phyloP scores from a whole-genome alignment of 2,329 filamentous ascomycete genomes.

The Pyricularia sp. region DNA sequence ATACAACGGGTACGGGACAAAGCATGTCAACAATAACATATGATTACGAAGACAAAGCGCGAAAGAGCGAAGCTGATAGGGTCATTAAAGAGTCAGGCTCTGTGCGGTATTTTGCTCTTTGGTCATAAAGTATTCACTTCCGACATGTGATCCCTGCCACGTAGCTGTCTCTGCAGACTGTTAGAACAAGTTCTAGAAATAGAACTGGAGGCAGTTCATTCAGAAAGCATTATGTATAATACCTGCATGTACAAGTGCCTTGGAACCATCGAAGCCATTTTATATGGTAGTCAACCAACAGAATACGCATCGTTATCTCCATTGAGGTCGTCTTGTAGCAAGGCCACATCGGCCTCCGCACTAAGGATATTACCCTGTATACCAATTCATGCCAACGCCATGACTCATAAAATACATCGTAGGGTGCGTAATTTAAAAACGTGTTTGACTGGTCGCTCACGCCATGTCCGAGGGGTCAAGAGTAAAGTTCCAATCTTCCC shows the following conservation, averaged over 20 bases:
- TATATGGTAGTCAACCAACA: neutral
- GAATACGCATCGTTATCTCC: neutral
- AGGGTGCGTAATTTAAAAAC: neutral
- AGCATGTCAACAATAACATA: neutral
- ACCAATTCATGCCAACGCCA: slow-evolving; percentile 1
- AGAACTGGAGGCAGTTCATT: neutral
- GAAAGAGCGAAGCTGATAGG: too few species aligned
- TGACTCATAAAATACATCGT: slow-evolving; percentile 2
- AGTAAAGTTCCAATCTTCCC: neutral
- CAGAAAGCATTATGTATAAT: neutral
- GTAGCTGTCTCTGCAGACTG: neutral
- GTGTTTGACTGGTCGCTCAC: neutral
- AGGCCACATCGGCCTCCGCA: neutral
- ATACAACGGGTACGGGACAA: too few species aligned
- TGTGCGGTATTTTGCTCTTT: neutral
- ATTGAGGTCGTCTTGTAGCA: neutral
- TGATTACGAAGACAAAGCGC: neutral
- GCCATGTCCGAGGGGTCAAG: neutral
- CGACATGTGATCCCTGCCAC: neutral
- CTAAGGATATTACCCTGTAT: neutral
- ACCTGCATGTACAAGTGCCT: neutral
- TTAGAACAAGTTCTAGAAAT: too few species aligned
- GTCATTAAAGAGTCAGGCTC: too few species aligned
- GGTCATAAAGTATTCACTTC: neutral
- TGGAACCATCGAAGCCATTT: neutral